A percentile compares a stretch with the other conserved stretches of the same genome.
phyloP scores from a whole-genome alignment of 148 eudicot genomes.

The Hydrangea macrophylla region DNA sequence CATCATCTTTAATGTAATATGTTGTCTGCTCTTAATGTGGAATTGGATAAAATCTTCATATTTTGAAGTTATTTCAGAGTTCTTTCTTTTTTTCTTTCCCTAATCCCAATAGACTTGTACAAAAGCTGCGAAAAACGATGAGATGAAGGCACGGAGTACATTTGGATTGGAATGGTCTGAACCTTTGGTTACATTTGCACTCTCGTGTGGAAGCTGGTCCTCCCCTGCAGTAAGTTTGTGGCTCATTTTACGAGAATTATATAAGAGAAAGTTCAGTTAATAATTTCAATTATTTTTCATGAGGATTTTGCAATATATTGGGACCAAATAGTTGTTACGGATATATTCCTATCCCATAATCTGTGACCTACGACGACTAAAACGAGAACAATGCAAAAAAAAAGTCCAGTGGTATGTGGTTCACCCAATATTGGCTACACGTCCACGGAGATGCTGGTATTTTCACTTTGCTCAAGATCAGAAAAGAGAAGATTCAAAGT shows the following conservation, averaged over 20 bases:
- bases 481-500: no score
- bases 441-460: no score
- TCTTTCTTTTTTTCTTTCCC: not conserved
- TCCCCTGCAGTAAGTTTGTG: conserved; percentile 81
- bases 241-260: no score
- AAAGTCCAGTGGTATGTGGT: no score
- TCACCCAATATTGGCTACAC: no score
- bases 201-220: conserved; percentile 92
- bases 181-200: conserved; percentile 84
- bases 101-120: conserved; percentile 33
- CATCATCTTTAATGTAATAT: not conserved
- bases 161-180: conserved; percentile 83
- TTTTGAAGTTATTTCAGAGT: not conserved
- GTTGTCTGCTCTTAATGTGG: not conserved
- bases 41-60: not conserved
- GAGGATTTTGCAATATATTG: no score
- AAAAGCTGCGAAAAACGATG: conserved; percentile 44
- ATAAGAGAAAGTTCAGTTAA: not conserved
- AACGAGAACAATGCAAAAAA: no score
- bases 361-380: no score
- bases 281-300: no score
- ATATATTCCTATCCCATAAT: no score
- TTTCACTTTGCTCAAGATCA: no score
- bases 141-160: conserved; percentile 38
- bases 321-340: no score